A percentile compares a stretch with the other conserved stretches of the same genome.
Conservation (phyloP, 768 basidiomycete genomes). For the Calvatia gigantea region DNA sequence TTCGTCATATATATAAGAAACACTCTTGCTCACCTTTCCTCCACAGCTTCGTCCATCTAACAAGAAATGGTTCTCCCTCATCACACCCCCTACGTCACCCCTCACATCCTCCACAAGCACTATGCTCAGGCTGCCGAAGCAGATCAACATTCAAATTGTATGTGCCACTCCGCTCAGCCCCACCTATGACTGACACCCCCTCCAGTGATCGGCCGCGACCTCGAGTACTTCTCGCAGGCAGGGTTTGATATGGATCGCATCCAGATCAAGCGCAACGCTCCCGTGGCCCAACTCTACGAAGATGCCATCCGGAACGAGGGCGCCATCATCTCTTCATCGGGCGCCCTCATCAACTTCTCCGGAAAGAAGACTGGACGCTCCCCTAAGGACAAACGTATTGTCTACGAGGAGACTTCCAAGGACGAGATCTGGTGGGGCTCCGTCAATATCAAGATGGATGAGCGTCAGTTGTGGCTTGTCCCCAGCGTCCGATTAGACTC, state of each 20-base stretch:
- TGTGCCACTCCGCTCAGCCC: slow-evolving; percentile 21
- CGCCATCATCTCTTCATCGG: slow-evolving; percentile 93
- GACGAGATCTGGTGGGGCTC: slow-evolving; percentile 99
- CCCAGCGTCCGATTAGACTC: slow-evolving; percentile 2
- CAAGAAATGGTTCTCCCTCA: slow-evolving; percentile 67
- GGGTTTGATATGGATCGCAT: slow-evolving; percentile 99
- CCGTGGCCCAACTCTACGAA: slow-evolving; percentile 89
- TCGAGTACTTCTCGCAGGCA: slow-evolving; percentile 97
- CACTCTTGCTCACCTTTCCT: slow-evolving; percentile 16
- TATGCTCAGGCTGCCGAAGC: slow-evolving; percentile 75
- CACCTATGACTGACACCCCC: slow-evolving; percentile 9
- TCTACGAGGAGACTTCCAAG: slow-evolving; percentile 94
- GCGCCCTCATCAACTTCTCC: slow-evolving; percentile 98
- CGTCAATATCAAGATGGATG: slow-evolving; percentile 99
- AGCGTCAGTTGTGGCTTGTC: slow-evolving; percentile 51
- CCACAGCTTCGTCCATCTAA: slow-evolving; percentile 11
- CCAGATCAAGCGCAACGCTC: slow-evolving; percentile 91
- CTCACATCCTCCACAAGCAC: slow-evolving; percentile 84
- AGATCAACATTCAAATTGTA: slow-evolving; percentile 58
- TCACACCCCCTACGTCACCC: slow-evolving; percentile 83
- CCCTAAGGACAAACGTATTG: slow-evolving; percentile 99
- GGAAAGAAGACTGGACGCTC: slow-evolving; percentile 98
- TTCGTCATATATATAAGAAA: slow-evolving; percentile 14
- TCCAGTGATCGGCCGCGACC: slow-evolving; percentile 86
- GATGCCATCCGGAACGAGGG: slow-evolving; percentile 99